Evolutionary conservation across 2,329 filamentous ascomycete genomes (phyloP).

Genomic region (Ophiostoma novo-ulmi): DNA sequence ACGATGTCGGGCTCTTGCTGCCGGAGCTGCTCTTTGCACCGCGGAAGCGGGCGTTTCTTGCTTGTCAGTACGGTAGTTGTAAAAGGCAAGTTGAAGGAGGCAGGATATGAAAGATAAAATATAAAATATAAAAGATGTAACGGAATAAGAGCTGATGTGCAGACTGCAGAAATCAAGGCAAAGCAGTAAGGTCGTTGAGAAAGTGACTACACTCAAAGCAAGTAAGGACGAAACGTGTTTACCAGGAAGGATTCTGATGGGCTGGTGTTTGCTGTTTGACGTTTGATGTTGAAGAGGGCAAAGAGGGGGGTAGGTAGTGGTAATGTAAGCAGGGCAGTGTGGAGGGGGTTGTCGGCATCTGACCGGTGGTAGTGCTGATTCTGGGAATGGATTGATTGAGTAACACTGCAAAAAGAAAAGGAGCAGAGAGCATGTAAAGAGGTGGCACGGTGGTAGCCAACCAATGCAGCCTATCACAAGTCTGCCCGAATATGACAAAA

Average conservation of each 20-base stretch:
- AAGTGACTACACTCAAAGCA: neutral
- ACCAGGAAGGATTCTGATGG: neutral
- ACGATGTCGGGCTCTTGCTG: conserved; percentile 25
- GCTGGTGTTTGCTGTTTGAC: neutral
- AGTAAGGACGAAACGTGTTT: neutral
- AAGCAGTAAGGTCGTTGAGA: neutral
- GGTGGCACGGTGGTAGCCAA: neutral
- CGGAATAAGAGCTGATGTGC: neutral
- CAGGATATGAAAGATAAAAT: neutral
- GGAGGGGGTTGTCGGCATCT: neutral
- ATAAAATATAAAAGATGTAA: neutral
- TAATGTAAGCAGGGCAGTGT: neutral
- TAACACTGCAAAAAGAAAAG: neutral
- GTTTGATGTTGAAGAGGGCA: conserved; percentile 12
- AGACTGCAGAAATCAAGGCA: neutral
- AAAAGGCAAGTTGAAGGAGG: neutral
- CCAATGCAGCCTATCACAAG: conserved; percentile 7
- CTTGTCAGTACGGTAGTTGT: neutral
- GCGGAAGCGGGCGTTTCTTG: conserved; percentile 26
- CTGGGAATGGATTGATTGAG: conserved; percentile 10
- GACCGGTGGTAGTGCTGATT: conserved; percentile 12
- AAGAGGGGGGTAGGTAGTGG: neutral
- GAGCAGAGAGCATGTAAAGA: neutral
- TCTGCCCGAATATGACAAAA: neutral
- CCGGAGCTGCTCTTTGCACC: conserved; percentile 22